These are phyloP conservation scores for Sodiomyces alkalinus DNA, from an alignment of 2,329 filamentous ascomycete genomes.

Conservation along the genomic window DNA sequence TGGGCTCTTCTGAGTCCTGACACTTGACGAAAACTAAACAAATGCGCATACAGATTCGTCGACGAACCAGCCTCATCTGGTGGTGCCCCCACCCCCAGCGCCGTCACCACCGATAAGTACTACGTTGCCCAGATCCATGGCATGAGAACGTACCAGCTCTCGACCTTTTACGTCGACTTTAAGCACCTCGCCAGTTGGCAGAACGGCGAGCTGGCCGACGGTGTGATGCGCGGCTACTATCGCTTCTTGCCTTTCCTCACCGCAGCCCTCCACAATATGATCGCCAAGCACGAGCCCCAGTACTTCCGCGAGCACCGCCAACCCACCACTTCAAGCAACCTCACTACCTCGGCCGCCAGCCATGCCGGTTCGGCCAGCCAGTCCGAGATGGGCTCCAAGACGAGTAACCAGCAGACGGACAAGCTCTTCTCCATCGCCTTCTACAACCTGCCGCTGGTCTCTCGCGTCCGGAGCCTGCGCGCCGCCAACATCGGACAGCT, in stretches of 20 bases:
- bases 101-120: constrained; percentile 63
- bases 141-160: constrained; percentile 59
- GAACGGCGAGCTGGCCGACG: constrained; percentile 69
- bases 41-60: constrained; percentile 32
- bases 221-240: constrained; percentile 83
- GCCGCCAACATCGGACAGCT: constrained; percentile 86
- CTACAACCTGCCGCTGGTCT: constrained; percentile 82
- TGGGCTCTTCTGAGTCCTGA: neutral
- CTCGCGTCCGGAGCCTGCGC: constrained; percentile 69
- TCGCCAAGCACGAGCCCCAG: constrained; percentile 83
- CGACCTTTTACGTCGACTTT: constrained; percentile 76
- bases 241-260: constrained; percentile 87
- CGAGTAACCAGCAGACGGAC: constrained; percentile 87
- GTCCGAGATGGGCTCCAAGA: constrained; percentile 56
- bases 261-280: constrained; percentile 77
- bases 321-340: constrained; percentile 57
- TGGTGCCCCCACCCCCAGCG: constrained; percentile 49
- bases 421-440: constrained; percentile 89
- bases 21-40: neutral
- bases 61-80: constrained; percentile 53
- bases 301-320: constrained; percentile 92
- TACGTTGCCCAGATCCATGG: constrained; percentile 74
- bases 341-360: constrained; percentile 52
- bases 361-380: constrained; percentile 46
- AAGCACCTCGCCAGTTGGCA: constrained; percentile 66